Base-by-base conservation (phyloP, 345 rosid genomes). In the Eucalyptus erythrocorys region DNA sequence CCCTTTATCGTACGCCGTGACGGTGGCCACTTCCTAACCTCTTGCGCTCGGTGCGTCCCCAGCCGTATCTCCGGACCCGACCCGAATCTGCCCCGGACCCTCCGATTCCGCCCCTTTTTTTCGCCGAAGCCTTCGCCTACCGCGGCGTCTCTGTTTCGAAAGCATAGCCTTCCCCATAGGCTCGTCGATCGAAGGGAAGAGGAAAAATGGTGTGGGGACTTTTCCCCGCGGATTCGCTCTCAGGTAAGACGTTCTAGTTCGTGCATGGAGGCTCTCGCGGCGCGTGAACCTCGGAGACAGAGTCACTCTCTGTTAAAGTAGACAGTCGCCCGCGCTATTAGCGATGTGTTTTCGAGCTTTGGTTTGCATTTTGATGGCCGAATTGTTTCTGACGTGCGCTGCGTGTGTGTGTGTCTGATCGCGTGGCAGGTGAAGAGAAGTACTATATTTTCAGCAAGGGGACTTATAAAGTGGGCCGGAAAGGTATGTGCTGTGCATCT, bases 151-250 rank as follows among this genome's bases (percentile, higher is more conserved):
- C 37, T 19, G 34, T 19, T 53, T 85, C 57, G 61, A 26, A 49
- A 48, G 55, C 57, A 5, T 48, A 42, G 42, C 61, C 12, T 49
- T 22, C 42, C 45, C 61, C 42, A 34, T 15, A 86, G 48, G 53
- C 57, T 21, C 13, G 34, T 85, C 40, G 24, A 27, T 13, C 40
- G 45, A 32, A 49, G 87, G 87, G 47, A 4, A 48, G 87, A n/a
- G 53, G 53, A n/a, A 87, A 21, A 40, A 97, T 97, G 99, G 98
- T 97, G 81, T 97, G 99, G 98, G 95, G 92, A 87, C 91, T 96
- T 89, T 92, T 94, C 88, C 97, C 99, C 57, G 93, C 87, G 84
- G 99, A 95, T 90, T 93, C 96, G 87, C 95, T 92, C 40, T 92
- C 96, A 95, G 98, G 98, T 93, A 71, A 71, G 49, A 47, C 55